Base-by-base conservation (phyloP, 2,329 filamentous ascomycete species). In the Drechslera avenae region DNA sequence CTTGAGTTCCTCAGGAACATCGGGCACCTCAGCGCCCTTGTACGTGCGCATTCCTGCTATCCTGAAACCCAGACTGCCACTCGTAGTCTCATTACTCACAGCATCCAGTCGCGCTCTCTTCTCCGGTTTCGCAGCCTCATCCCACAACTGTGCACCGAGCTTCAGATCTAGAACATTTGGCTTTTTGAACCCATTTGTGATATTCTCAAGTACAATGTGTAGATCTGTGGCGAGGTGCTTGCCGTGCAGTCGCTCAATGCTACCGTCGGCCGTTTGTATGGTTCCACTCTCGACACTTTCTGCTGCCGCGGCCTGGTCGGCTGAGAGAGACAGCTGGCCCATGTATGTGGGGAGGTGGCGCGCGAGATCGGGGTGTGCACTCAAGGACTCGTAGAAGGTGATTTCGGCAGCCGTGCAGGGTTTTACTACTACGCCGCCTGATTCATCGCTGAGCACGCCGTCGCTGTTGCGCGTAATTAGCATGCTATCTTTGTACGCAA, bases 161-260 rank as follows among this genome's bases (percentile, higher is more conserved):
- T 99, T 99, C 59, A 96, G 84, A 69, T 99, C 94, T 50, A 99
- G 79, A 6, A 99, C 91, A 63, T 96, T 97, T 5, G 94, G 91
- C 51, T 84, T 83, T 64, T 83, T 84, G 78, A 92, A 97, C 1
- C 90, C 91, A 58, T 84, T 82, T 0, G 91, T 86, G 5, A 90
- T 83, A 70, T 97, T 97, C 68, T 92, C 88, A 21, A 97, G 79
- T 10, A 96, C 91, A 14, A 97, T 86, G 2, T 90, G 89, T 46
- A 85, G 80, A 47, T 91, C 86, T 0, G 91, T 96, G 18, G 84
- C 81, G 53, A 97, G 73, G 58, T 83, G 92, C 54, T 79, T 80
- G 36, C 84, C 85, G 17, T 79, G 79, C 1, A 83, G 78, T 3
- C 72, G 67, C 46, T 73, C 70, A 4, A 66, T 45, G 7, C 62